Conservation (phyloP, 345 rosid genomes). For the Chamaenerion angustifolium region DNA sequence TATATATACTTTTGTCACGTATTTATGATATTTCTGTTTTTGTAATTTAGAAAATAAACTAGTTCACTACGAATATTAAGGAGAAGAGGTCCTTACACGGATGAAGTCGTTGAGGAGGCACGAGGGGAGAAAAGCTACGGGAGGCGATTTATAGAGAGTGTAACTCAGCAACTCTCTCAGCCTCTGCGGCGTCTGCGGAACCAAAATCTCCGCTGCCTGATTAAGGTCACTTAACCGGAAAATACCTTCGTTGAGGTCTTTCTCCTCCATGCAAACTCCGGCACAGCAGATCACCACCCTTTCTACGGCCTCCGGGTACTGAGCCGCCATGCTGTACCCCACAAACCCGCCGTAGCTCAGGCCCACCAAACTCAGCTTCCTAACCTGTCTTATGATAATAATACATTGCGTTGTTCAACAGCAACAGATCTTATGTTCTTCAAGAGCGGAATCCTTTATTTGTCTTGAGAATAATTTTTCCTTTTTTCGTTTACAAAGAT, state of each 20-base stretch:
- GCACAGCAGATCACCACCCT: slow-evolving; percentile 58
- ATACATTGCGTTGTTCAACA: too few species aligned
- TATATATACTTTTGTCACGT: too few species aligned
- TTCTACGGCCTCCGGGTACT: slow-evolving; percentile 47
- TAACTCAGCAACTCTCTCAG: slow-evolving; percentile 44
- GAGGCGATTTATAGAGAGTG: slow-evolving; percentile 30
- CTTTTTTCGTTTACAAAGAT: too few species aligned
- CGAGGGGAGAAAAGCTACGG: slow-evolving; percentile 30
- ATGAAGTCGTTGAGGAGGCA: slow-evolving; percentile 50
- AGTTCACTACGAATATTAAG: too few species aligned
- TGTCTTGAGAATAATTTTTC: neutral
- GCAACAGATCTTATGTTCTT: neutral
- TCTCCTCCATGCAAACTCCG: slow-evolving; percentile 73
- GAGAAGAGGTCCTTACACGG: slow-evolving; percentile 20
- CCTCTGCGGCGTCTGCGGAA: slow-evolving; percentile 46
- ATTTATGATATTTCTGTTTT: too few species aligned
- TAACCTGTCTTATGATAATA: slow-evolving; percentile 7
- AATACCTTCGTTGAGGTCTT: slow-evolving; percentile 47
- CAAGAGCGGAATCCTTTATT: too few species aligned
- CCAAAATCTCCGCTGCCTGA: slow-evolving; percentile 51
- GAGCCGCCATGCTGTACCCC: slow-evolving; percentile 60
- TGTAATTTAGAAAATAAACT: too few species aligned
- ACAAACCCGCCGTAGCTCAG: slow-evolving; percentile 83
- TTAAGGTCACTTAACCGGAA: slow-evolving; percentile 51
- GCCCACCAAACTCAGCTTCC: slow-evolving; percentile 46